Percentiles rank a stretch among this genome's conserved stretches.
Evolutionary conservation across 345 rosid genomes (phyloP).

Genomic region (Hibiscus mutabilis): DNA sequence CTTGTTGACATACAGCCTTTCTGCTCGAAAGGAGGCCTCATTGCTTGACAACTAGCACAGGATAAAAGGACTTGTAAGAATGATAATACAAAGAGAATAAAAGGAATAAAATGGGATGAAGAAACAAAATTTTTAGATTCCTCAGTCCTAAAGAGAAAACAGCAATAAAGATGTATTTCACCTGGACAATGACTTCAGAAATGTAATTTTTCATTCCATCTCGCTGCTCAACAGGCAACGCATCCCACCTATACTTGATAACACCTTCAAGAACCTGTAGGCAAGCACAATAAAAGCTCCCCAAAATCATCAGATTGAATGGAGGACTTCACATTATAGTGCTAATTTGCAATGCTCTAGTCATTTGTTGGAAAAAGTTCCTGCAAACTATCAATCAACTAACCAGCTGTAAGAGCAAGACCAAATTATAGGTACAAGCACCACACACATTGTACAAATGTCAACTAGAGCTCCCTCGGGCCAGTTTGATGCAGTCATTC

Average conservation of each 20-base stretch:
- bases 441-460: background rate
- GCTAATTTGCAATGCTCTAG: no score
- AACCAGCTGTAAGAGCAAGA: background rate
- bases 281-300: background rate
- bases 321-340: no score
- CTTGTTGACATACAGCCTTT: conserved; percentile 92
- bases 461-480: background rate
- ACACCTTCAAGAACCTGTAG: conserved; percentile 96
- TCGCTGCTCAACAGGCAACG: conserved; percentile 87
- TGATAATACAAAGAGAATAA: background rate
- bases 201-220: conserved; percentile 99
- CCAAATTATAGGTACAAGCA: background rate
- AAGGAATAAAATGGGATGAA: background rate
- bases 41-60: conserved; percentile 69
- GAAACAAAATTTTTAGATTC: background rate
- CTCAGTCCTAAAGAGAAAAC: background rate
- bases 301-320: no score
- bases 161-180: conserved; percentile 15
- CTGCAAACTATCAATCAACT: background rate
- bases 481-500: background rate
- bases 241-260: conserved; percentile 97
- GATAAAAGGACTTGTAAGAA: background rate
- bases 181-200: conserved; percentile 98
- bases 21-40: conserved; percentile 73
- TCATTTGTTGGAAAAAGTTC: conserved; percentile 1